A percentile compares a stretch with the other conserved stretches of the same genome.
Conservation (phyloP, 352 stramenopile genomes). For the Phytophthora pinifolia region DNA sequence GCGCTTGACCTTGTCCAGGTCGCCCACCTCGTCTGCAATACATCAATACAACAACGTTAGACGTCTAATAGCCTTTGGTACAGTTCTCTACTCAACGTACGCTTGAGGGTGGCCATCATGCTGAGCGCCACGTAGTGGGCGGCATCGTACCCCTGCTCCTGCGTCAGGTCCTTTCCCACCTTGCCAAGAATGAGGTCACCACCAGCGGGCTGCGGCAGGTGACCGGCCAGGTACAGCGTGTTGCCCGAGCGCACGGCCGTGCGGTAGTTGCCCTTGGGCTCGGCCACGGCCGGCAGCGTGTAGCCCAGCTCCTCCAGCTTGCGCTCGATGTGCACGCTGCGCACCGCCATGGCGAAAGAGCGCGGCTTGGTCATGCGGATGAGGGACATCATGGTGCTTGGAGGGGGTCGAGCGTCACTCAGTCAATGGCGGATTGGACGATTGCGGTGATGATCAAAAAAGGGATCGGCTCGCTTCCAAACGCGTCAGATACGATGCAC, state of each 20-base stretch:
- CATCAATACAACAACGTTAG: neutral
- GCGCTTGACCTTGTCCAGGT: conserved; percentile 93
- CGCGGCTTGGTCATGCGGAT: conserved; percentile 32
- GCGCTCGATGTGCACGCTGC: conserved; percentile 80
- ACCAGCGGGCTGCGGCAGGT: conserved; percentile 70
- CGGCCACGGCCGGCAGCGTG: conserved; percentile 72
- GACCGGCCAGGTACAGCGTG: conserved; percentile 82
- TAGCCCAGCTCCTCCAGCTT: conserved; percentile 87
- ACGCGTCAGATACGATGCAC: no score
- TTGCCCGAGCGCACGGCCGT: conserved; percentile 81
- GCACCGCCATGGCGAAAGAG: conserved; percentile 30
- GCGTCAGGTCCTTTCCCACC: conserved; percentile 86
- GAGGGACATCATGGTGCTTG: conserved; percentile 29
- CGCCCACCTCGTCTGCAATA: conserved; percentile 73
- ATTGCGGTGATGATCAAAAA: neutral
- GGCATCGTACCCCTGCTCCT: conserved; percentile 91
- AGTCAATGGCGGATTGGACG: conserved; percentile 21
- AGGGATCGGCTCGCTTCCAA: no score
- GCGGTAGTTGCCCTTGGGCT: conserved; percentile 92
- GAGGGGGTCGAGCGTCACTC: neutral
- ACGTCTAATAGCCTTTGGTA: no score
- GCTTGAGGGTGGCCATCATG: conserved; percentile 91
- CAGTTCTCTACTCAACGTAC: conserved; percentile 30
- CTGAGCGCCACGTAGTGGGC: conserved; percentile 90
- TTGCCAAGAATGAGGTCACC: conserved; percentile 88